Percentiles rank a stretch among this genome's conserved stretches.
phyloP scores from a whole-genome alignment of 345 rosid genomes.

The Lumnitzera littorea region DNA sequence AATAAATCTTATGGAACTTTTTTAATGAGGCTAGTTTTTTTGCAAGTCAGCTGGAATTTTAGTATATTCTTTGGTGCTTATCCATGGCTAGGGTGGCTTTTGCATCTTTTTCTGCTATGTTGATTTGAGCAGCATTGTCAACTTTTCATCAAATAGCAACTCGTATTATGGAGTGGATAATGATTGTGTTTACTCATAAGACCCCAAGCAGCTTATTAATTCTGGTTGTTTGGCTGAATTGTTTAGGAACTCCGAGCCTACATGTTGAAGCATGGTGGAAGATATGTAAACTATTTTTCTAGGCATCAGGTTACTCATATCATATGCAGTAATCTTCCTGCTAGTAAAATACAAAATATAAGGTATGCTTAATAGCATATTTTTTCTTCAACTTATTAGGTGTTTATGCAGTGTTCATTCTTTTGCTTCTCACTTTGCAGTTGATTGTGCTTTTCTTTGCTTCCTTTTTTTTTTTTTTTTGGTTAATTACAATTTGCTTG shows the following conservation, averaged over 20 bases:
- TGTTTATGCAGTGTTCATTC: too few relatives aligned
- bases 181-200: too few relatives aligned
- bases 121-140: too few relatives aligned
- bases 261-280: constrained; percentile 73
- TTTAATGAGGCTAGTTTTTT: too few relatives aligned
- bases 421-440: not conserved
- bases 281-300: constrained; percentile 80
- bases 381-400: not conserved
- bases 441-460: not conserved
- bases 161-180: too few relatives aligned
- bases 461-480: not conserved
- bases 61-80: too few relatives aligned
- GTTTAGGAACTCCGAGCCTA: constrained; percentile 64
- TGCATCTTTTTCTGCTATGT: not conserved
- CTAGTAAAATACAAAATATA: constrained; percentile 76
- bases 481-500: not conserved
- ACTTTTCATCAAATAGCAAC: too few relatives aligned
- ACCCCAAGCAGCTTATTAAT: not conserved
- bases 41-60: too few relatives aligned
- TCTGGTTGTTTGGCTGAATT: constrained; percentile 6
- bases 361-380: constrained; percentile 35
- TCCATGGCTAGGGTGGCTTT: not conserved
- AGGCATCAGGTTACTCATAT: constrained; percentile 80
- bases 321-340: constrained; percentile 85
- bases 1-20: too few relatives aligned